A percentile compares a stretch with the other conserved stretches of the same genome.
Evolutionary conservation across 139 green algal species (phyloP).

Genomic region (Micromonas commoda): DNA sequence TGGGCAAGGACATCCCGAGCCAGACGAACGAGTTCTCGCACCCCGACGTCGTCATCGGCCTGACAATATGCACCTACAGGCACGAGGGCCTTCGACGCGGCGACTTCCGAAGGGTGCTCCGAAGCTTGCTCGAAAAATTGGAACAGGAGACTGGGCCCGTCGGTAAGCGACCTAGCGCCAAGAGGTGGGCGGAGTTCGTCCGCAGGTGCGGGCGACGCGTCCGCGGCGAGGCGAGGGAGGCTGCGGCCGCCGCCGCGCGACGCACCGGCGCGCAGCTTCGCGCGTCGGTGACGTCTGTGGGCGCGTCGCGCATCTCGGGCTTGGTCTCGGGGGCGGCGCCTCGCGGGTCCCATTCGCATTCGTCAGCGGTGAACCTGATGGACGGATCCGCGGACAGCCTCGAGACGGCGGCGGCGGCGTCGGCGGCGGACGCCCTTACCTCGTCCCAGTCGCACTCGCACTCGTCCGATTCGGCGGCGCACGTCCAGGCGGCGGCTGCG

Average conservation of each 20-base stretch:
- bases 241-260: background rate
- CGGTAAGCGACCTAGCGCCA: background rate
- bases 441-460: too few relatives aligned
- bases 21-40: constrained; percentile 37
- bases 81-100: constrained; percentile 25
- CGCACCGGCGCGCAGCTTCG: background rate
- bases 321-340: too few relatives aligned
- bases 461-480: background rate
- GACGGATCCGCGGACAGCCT: too few relatives aligned
- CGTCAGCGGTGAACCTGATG: too few relatives aligned
- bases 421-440: too few relatives aligned
- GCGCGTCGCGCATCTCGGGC: background rate
- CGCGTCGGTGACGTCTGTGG: background rate
- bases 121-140: background rate
- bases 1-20: constrained; percentile 38
- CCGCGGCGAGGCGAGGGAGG: constrained; percentile 1
- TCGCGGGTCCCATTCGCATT: too few relatives aligned
- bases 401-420: too few relatives aligned
- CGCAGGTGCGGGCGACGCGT: background rate
- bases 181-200: constrained; percentile 3
- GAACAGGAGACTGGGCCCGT: background rate
- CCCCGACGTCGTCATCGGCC: constrained; percentile 38
- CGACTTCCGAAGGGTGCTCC: constrained; percentile 12
- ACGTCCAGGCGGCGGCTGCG: background rate
- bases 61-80: constrained; percentile 30